A percentile compares a stretch with the other conserved stretches of the same genome.
phyloP scores from a whole-genome alignment of 495 filamentous ascomycete genomes.

The Talaromyces thailandensis region DNA sequence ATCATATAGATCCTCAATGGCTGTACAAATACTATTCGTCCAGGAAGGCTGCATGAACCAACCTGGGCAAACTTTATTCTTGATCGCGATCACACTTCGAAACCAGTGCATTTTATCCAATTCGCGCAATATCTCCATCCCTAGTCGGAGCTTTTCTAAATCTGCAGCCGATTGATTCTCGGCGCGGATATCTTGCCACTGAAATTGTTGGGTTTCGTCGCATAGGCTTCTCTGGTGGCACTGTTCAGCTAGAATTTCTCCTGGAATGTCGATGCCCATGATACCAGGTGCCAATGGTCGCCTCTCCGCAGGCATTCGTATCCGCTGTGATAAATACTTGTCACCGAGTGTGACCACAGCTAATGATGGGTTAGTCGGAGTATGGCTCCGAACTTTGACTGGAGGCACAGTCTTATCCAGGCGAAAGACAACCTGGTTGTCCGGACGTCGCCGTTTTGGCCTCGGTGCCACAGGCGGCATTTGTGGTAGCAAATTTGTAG shows the following conservation, averaged over 20 bases:
- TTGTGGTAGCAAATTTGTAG: background rate
- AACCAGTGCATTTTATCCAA: conserved; percentile 3
- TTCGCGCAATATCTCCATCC: background rate
- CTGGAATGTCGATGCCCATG: background rate
- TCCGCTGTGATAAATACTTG: background rate
- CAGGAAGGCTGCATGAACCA: background rate
- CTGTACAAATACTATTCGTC: background rate
- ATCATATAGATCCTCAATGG: background rate
- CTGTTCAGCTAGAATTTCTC: background rate
- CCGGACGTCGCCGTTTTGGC: background rate
- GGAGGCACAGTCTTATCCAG: background rate
- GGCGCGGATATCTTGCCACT: background rate
- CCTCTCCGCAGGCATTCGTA: background rate
- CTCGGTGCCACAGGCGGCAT: no score
- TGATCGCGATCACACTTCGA: background rate
- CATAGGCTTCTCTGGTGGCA: background rate
- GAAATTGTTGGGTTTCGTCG: background rate
- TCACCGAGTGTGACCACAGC: background rate
- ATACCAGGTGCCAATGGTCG: background rate
- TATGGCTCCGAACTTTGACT: background rate
- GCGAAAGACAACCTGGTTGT: background rate
- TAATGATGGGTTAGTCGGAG: background rate
- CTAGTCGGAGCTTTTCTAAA: background rate
- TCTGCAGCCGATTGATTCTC: background rate
- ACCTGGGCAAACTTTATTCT: background rate